Conservation (phyloP, 768 basidiomycete genomes). For the Phylloporus sp. region DNA sequence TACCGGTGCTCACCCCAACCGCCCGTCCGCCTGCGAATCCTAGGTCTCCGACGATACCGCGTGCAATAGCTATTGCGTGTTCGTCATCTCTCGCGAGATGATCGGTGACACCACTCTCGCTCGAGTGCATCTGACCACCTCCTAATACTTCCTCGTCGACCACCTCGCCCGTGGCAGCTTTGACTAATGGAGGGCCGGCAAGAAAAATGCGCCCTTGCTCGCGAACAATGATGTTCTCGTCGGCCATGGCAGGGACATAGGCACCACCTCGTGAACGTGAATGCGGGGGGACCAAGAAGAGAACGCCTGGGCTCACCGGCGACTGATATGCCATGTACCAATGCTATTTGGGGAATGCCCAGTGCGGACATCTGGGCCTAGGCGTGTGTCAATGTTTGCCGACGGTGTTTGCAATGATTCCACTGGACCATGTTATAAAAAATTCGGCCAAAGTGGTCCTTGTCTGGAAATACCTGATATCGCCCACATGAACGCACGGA, state of each 20-base stretch:
- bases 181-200: constrained; percentile 91
- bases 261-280: constrained; percentile 58
- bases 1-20: constrained; percentile 42
- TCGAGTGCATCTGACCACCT: constrained; percentile 87
- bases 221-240: constrained; percentile 86
- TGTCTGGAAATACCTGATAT: constrained; percentile 79
- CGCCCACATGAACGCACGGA: neutral
- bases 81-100: constrained; percentile 82
- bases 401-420: neutral
- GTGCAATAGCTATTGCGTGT: constrained; percentile 75
- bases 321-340: constrained; percentile 92
- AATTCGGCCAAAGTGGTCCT: constrained; percentile 91
- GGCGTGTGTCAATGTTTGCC: constrained; percentile 8
- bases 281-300: constrained; percentile 2
- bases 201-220: constrained; percentile 93
- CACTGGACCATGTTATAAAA: constrained; percentile 88
- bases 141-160: constrained; percentile 92
- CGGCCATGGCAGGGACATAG: constrained; percentile 95
- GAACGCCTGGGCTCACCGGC: constrained; percentile 46
- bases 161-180: constrained; percentile 89
- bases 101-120: constrained; percentile 87
- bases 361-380: constrained; percentile 92
- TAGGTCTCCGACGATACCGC: constrained; percentile 72
- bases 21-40: constrained; percentile 55
- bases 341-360: constrained; percentile 85